phyloP scores from a whole-genome alignment of 352 stramenopile genomes.

The Phytophthora fragariae region DNA sequence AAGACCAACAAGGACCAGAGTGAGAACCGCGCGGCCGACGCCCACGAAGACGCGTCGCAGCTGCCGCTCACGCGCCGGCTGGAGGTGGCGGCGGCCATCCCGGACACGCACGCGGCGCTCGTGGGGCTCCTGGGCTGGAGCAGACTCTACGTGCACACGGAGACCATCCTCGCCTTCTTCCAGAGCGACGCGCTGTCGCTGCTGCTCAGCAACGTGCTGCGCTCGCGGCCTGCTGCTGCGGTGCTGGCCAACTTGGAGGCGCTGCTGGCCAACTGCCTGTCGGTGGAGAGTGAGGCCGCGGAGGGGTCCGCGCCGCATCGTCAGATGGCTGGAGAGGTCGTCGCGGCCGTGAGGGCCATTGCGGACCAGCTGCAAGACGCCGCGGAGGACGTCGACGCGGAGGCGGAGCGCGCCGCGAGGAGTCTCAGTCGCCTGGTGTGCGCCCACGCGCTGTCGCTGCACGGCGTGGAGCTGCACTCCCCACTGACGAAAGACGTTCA shows the following conservation, averaged over 20 bases:
- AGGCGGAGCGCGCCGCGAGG: conserved; percentile 42
- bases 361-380: conserved; percentile 29
- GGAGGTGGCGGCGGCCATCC: conserved; percentile 73
- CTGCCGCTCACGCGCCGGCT: conserved; percentile 63
- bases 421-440: conserved; percentile 65
- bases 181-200: conserved; percentile 68
- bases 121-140: conserved; percentile 82
- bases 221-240: conserved; percentile 32
- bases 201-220: conserved; percentile 70
- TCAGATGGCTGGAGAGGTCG: conserved; percentile 56
- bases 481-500: conserved; percentile 58
- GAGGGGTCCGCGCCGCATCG: conserved; percentile 28
- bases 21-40: not conserved
- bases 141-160: conserved; percentile 61
- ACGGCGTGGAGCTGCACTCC: conserved; percentile 51
- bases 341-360: conserved; percentile 46
- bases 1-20: conserved; percentile 40
- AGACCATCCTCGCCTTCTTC: conserved; percentile 78
- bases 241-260: conserved; percentile 67
- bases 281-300: conserved; percentile 34
- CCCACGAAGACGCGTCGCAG: conserved; percentile 37
- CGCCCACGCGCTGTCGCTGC: conserved; percentile 57
- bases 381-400: conserved; percentile 39
- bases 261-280: conserved; percentile 73
- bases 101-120: conserved; percentile 75